Conservation (phyloP, 805 yeast genomes). For the Candida tammaniensis region DNA sequence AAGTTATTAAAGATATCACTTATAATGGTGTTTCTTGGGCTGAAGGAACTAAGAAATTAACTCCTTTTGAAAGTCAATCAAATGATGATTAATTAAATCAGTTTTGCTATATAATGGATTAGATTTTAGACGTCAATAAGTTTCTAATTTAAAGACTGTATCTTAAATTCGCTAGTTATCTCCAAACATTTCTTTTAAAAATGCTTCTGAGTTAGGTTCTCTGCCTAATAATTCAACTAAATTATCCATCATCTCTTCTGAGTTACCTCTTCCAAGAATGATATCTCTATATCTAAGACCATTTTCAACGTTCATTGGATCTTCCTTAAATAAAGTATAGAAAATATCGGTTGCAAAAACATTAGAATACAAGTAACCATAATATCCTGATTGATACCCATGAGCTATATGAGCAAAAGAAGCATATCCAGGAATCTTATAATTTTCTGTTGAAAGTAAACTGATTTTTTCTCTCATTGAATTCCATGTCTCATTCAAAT, state of each 20-base stretch:
- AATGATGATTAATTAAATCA: conserved; percentile 23
- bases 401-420: conserved; percentile 79
- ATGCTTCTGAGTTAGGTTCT: conserved; percentile 70
- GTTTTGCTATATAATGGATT: not conserved
- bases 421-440: conserved; percentile 61
- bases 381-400: conserved; percentile 83
- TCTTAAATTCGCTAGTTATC: too few relatives aligned
- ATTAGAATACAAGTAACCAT: conserved; percentile 83
- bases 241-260: conserved; percentile 64
- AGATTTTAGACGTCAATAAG: conserved; percentile 1
- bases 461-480: conserved; percentile 60
- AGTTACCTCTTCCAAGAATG: conserved; percentile 70
- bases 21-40: conserved; percentile 77
- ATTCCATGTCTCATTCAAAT: conserved; percentile 63
- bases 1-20: conserved; percentile 73
- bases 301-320: conserved; percentile 60
- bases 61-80: conserved; percentile 69
- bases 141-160: too few relatives aligned
- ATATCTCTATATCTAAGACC: conserved; percentile 71
- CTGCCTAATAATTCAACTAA: conserved; percentile 70
- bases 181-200: conserved; percentile 57
- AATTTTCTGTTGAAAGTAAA: conserved; percentile 53
- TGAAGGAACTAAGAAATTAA: conserved; percentile 73
- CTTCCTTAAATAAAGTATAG: conserved; percentile 61
- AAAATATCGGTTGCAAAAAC: conserved; percentile 85